Evolutionary conservation across 2,329 filamentous ascomycete genomes (phyloP), one percentile per base, ranked within the genome.

Genomic region (Fusarium marasasianum): DNA sequence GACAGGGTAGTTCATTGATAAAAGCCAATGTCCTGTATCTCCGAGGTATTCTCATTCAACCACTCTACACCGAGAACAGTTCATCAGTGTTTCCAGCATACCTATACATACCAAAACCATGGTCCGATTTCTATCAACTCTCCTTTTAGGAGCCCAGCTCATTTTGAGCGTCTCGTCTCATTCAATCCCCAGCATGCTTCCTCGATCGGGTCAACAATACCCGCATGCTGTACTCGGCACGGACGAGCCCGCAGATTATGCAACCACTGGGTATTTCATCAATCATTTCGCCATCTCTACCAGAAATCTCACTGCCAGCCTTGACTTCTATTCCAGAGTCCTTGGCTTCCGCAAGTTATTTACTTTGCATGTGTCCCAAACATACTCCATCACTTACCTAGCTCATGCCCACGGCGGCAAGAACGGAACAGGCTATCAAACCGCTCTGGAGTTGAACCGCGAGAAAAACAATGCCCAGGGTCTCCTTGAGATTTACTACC

Each of bases 391-490:
- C 8, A 69, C 66, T 5, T 69, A 68, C 11, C 18, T 69, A 4
- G 66, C 35, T 3, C 63, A 68, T 12, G 47, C 63, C 1, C 47
- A 68, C 7, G 63, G 63, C 1, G 63, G 55, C 0, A 62, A 18
- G 12, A 69, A 69, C 2, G 41, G 55, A 12, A 68, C 63, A 4
- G 55, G 63, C 0, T 68, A 68, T 8, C 66, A 69, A 13, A 68
- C 66, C 2, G 15, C 41, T 8, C 15, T 48, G 0, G 66, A 69
- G 29, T 18, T 69, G 37, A 69, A 68, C 3, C 55, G 63, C 2
- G 55, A 62, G 17, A 69, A 68, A 8, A 68, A 68, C 1, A 69
- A 69, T 18, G 66, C 63, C 0, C 55, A 68, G 3, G 63, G 63
- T 20, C 45, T 69, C 1, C 13, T 69, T 8, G 66, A 69, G 18